phyloP scores from a whole-genome alignment of 805 yeast genomes.

The Danielia oregonensis region DNA sequence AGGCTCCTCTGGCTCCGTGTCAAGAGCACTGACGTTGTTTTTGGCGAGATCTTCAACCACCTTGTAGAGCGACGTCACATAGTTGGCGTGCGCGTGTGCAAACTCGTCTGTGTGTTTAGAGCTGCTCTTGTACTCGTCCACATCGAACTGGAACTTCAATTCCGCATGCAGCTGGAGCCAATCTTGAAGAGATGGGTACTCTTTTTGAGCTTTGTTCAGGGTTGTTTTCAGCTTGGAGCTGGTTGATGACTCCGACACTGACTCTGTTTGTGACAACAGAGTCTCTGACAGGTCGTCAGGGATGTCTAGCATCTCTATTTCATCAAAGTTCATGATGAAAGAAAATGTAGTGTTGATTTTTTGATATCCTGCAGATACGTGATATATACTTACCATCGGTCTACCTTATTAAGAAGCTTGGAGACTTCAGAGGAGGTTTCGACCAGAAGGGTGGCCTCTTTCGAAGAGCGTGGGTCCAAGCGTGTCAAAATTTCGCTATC shows the following conservation, averaged over 20 bases:
- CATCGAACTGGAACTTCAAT: conserved; percentile 38
- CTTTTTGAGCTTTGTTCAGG: conserved; percentile 9
- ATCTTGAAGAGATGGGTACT: conserved; percentile 42
- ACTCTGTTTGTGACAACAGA: conserved; percentile 26
- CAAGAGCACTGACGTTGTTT: conserved; percentile 13
- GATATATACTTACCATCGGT: no score
- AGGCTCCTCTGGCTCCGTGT: conserved; percentile 19
- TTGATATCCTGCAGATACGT: background rate
- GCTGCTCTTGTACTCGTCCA: conserved; percentile 36
- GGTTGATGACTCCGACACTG: conserved; percentile 18
- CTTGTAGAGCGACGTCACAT: conserved; percentile 49
- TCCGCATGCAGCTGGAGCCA: conserved; percentile 40
- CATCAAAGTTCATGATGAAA: conserved; percentile 18
- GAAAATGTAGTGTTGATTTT: background rate
- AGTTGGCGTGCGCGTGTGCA: conserved; percentile 41
- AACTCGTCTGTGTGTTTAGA: conserved; percentile 37
- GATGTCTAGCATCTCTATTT: conserved; percentile 39
- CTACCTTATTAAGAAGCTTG: no score
- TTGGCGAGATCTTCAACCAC: conserved; percentile 40
- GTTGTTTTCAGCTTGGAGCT: conserved; percentile 1
- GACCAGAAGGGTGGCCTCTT: no score
- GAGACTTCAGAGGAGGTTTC: no score
- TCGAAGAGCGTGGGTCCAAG: no score
- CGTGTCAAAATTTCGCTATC: no score
- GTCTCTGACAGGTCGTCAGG: conserved; percentile 30